Base-by-base conservation (phyloP, 2,329 filamentous ascomycete genomes). In the Lachnellula hyalina region DNA sequence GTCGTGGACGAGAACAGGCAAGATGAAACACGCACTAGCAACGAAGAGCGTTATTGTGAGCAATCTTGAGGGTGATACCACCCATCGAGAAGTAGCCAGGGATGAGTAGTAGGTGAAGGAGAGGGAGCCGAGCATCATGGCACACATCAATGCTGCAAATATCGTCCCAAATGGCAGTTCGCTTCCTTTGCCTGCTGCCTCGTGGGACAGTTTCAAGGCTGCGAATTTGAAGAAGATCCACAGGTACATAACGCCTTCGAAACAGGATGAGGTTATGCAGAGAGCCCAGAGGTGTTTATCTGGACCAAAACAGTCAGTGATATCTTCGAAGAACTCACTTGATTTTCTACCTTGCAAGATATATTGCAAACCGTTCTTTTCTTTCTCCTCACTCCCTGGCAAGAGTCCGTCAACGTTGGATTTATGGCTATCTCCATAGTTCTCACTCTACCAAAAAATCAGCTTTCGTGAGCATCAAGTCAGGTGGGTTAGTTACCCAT, bases 151-250 rank as follows among this genome's bases (percentile, higher is more conserved):
- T 23, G 75, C 74, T 41, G 77, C 75, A 54, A 82, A 82, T 49
- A 81, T 77, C 45, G 80, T 72, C 5, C 79, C 78, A 48, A 78
- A 78, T 0, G 61, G 68, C 47, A 62, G 62, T 71, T 68, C 81
- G 79, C 0, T 72, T 70, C 35, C 72, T 67, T 12, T 56, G 23
- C 55, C 53, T n/a, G 56, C 71, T 3, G 64, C 59, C 12, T 64
- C 61, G 44, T 72, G 71, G 12, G 72, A 70, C 14, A 71, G 69
- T 53, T 71, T 76, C 19, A 84, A 68, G 4, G 78, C 75, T 1
- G 78, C 76, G 3, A 80, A 78, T 74, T 81, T 83, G 71, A 81
- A 82, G 67, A 82, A 83, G 56, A 84, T 77, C 62, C 82, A 83
- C 6, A 84, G 72, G 63, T 83, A 83, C 72, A 83, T 79, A 15